Evolutionary conservation across 805 yeast species (phyloP), one percentile per base, ranked within the genome.

Genomic region (Nakazawaea molendinolei): DNA sequence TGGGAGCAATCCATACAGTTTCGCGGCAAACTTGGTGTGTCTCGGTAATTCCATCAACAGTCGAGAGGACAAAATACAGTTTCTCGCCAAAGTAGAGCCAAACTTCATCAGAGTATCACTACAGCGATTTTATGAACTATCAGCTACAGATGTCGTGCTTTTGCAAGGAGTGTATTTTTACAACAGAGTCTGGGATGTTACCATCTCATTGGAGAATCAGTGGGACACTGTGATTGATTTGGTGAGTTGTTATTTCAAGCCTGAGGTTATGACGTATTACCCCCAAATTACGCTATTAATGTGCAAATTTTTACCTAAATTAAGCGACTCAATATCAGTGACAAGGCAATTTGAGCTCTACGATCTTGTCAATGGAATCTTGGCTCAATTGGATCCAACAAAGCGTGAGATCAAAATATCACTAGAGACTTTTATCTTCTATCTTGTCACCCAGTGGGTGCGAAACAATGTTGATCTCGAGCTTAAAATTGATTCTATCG

Each of bases 21-120:
- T 34, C 3, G 27, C 25, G 5, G 16, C 38, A 7, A 28, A 23
- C 22, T 18, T 28, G 8, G 22, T 34, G 17, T 16, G 14, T 16
- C 15, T 34, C 13, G 38, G 38, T n/a, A 34, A 34, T 16, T 34
- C 38, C 6, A 28, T 34, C n/a, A 34, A 22, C 13, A 28, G 19
- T 22, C 7, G 8, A 12, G n/a, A 8, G 14, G 32, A 34, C 9
- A 33, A 33, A n/a, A n/a, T n/a, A 20, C 5, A 4, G 18, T 12
- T 14, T 15, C 26, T 33, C 8, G 13, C 14, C 10, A 16, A 33
- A 23, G 12, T 12, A 31, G 23, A n/a, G 7, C 31, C 10, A 28
- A 21, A 28, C 8, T 25, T 25, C 16, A 25, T 13, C 14, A 14
- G 14, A 25, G 14, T n/a, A 4, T 8, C 28, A 14, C 12, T 31